Evolutionary conservation across 345 rosid species (phyloP).

Genomic region (Eucalyptus sp.): DNA sequence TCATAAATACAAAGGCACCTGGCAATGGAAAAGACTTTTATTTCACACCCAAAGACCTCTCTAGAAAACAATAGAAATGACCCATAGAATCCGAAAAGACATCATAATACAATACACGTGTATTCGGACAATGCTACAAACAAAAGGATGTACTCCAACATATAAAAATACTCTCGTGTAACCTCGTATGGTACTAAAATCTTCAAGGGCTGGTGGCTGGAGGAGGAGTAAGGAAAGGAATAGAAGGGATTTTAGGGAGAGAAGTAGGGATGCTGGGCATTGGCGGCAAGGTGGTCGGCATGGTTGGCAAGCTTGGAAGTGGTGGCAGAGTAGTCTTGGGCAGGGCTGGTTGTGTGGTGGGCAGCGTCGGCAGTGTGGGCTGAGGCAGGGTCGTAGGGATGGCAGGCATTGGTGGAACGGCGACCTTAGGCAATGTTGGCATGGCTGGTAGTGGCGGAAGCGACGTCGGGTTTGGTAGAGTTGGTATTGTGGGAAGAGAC

Average conservation of each 20-base stretch:
- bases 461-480: background rate
- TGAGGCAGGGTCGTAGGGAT: slow-evolving; percentile 1
- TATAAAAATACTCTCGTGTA: background rate
- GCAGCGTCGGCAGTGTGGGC: slow-evolving; percentile 1
- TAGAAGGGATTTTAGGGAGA: slow-evolving; percentile 14
- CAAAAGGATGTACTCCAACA: background rate
- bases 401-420: background rate
- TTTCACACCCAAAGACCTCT: background rate
- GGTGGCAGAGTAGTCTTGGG: slow-evolving; percentile 1
- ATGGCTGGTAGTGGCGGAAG: background rate
- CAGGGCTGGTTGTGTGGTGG: background rate
- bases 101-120: background rate
- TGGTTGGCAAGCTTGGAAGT: background rate
- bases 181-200: background rate
- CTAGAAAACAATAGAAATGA: background rate
- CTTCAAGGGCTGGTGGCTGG: slow-evolving; percentile 9
- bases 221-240: slow-evolving; percentile 20
- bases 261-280: slow-evolving; percentile 10
- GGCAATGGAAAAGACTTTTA: background rate
- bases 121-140: background rate
- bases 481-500: background rate
- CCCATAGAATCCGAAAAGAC: background rate
- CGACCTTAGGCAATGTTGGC: background rate
- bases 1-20: background rate
- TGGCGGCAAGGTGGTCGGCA: slow-evolving; percentile 1